Base-by-base conservation (phyloP, 2,329 filamentous ascomycete species). In the Sphaerulina musiva region DNA sequence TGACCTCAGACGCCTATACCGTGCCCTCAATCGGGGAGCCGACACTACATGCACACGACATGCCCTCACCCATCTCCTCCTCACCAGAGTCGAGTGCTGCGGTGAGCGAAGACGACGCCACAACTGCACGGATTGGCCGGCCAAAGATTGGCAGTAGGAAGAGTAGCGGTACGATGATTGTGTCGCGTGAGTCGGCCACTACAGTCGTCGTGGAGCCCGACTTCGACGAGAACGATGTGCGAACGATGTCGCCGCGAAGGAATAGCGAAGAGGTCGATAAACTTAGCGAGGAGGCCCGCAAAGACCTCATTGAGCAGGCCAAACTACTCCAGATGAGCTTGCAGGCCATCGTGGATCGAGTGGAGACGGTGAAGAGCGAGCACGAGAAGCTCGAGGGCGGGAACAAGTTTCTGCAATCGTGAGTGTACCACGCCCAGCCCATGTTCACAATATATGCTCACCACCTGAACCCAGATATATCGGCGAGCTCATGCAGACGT, bases 321-420 rank as follows among this genome's bases (percentile, higher is more conserved):
- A 89, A 89, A 71, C 82, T 83, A 45, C 77, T 97, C 29, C 93
- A 98, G 72, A 88, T 90, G 51, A 95, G 89, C 29, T 82, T 98
- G 34, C 79, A 95, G 58, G 88, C 86, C 59, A 86, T 97, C 42
- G 89, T 95, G 62, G 89, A 95, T 72, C 87, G 90, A 48, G 95
- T 97, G 69, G 93, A 98, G 68, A 88, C 89, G 31, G 91, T 97
- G 60, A 89, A 90, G 71, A 86, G 87, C 64, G 92, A 97, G 69
- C 91, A 98, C 69, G 89, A 96, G 74, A 96, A 95, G 73, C 83
- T 98, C 51, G 91, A 97, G 72, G 93, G 81, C 71, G 91, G 96
- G 71, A 98, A 98, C 78, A 92, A 90, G 67, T 96, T 97, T 68
- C 75, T 98, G 46, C 92, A 97, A 72, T 78, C 76, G 76, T 78